Evolutionary conservation across 2,329 filamentous ascomycete genomes (phyloP).

Genomic region (Fusarium succisae): DNA sequence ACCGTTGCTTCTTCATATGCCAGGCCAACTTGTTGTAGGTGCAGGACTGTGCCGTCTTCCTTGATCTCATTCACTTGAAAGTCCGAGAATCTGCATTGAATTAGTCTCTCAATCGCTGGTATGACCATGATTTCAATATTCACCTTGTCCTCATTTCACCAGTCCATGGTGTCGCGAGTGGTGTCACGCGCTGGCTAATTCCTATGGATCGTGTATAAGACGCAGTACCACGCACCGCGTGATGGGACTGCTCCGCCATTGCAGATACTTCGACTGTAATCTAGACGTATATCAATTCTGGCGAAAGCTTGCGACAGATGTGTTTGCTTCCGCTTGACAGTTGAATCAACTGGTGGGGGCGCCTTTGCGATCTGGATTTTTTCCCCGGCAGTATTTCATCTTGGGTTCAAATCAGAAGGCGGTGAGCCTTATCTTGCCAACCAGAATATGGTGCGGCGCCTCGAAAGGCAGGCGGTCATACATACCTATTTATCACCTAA

Average conservation of each 20-base stretch:
- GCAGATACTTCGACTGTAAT: background rate
- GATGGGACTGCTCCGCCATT: conserved; percentile 48
- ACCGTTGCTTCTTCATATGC: conserved; percentile 30
- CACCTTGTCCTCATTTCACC: conserved; percentile 54
- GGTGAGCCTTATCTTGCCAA: conserved; percentile 18
- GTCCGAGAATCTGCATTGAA: conserved; percentile 75
- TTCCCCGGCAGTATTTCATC: conserved; percentile 37
- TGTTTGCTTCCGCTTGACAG: conserved; percentile 22
- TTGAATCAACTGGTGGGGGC: conserved; percentile 29
- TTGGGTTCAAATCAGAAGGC: conserved; percentile 4
- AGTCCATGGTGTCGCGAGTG: conserved; percentile 50
- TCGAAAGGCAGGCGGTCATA: conserved; percentile 38
- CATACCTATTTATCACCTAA: background rate
- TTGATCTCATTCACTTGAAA: conserved; percentile 92
- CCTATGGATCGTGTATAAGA: conserved; percentile 50
- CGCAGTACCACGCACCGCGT: conserved; percentile 44
- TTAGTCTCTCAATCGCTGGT: conserved; percentile 24
- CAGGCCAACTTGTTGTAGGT: conserved; percentile 65
- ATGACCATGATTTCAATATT: conserved; percentile 4
- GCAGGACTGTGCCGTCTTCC: conserved; percentile 78
- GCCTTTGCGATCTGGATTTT: conserved; percentile 35
- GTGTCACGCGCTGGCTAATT: conserved; percentile 53
- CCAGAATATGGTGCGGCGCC: background rate
- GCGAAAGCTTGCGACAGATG: conserved; percentile 14
- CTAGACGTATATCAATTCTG: conserved; percentile 8